A percentile compares a stretch with the other conserved stretches of the same genome.
phyloP scores from a whole-genome alignment of 306 rosid genomes.

The Fagus sylvatica region DNA sequence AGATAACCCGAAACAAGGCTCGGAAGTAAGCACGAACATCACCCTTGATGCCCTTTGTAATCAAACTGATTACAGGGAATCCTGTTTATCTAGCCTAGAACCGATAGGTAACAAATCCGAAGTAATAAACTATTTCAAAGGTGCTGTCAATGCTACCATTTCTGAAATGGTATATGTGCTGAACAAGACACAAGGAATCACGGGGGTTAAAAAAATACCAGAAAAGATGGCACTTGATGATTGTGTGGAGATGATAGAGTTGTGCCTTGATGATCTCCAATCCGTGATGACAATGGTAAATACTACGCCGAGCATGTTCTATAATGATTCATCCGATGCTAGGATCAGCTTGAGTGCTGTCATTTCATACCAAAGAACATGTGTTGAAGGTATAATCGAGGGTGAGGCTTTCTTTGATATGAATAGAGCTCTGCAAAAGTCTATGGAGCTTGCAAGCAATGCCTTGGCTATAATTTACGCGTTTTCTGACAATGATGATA shows the following conservation, averaged over 20 bases:
- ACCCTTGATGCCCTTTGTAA: neutral
- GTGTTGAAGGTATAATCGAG: conserved; percentile 10
- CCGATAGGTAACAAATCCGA: neutral
- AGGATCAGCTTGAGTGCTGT: conserved; percentile 30
- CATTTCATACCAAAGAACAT: conserved; percentile 37
- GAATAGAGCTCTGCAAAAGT: neutral
- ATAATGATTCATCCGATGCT: neutral
- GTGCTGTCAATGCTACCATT: conserved; percentile 14
- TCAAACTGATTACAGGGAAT: neutral
- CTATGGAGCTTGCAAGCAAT: conserved; percentile 23
- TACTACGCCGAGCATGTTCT: neutral
- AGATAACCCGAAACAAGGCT: neutral
- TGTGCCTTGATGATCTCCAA: conserved; percentile 27
- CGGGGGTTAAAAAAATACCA: neutral
- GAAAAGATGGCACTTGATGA: conserved; percentile 13
- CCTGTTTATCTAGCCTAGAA: neutral
- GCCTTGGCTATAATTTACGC: conserved; percentile 27
- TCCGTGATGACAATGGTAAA: neutral
- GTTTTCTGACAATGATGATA: neutral
- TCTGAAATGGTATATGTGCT: neutral
- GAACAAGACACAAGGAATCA: neutral
- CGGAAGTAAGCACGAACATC: neutral
- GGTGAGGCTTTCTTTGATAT: neutral
- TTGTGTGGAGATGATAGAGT: conserved; percentile 24
- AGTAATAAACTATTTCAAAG: conserved; percentile 1